Evolutionary conservation across 2,329 filamentous ascomycete species (phyloP).

Genomic region (Cytospora piceae): DNA sequence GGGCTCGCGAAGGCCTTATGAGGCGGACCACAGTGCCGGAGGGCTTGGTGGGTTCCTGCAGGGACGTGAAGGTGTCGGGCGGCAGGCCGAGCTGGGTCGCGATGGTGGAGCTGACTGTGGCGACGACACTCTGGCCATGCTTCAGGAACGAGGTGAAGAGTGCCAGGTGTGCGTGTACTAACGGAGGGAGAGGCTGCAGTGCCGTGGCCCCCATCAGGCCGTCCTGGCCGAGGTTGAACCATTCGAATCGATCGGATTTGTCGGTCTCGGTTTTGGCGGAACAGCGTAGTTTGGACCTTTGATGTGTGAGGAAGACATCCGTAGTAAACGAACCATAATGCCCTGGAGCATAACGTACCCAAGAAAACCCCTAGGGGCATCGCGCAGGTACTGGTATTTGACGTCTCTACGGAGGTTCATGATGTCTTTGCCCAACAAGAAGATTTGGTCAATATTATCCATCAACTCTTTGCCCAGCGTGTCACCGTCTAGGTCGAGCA

Average conservation of each 20-base stretch:
- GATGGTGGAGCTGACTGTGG: constrained; percentile 33
- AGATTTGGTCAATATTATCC: background rate
- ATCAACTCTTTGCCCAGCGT: background rate
- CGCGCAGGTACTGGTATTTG: constrained; percentile 3
- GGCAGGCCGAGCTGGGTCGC: constrained; percentile 36
- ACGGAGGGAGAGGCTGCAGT: constrained; percentile 29
- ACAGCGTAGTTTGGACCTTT: constrained; percentile 31
- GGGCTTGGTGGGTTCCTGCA: constrained; percentile 34
- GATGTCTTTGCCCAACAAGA: constrained; percentile 1
- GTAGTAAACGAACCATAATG: background rate
- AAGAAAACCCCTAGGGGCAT: constrained; percentile 19
- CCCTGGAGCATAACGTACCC: background rate
- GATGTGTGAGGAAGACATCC: background rate
- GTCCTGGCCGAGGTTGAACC: constrained; percentile 39
- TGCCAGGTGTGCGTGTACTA: constrained; percentile 20
- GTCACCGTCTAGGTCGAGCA: constrained; percentile 30
- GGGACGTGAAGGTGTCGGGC: constrained; percentile 34
- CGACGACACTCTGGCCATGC: constrained; percentile 30
- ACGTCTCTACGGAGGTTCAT: constrained; percentile 13
- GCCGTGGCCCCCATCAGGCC: constrained; percentile 36
- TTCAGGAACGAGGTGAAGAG: constrained; percentile 28
- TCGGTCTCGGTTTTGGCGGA: constrained; percentile 33
- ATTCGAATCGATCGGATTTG: constrained; percentile 37
- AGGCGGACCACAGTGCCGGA: constrained; percentile 36
- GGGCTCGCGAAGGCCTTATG: constrained; percentile 32